phyloP scores from a whole-genome alignment of 2,329 filamentous ascomycete genomes.

The Pseudovirgaria hyperparasitica region DNA sequence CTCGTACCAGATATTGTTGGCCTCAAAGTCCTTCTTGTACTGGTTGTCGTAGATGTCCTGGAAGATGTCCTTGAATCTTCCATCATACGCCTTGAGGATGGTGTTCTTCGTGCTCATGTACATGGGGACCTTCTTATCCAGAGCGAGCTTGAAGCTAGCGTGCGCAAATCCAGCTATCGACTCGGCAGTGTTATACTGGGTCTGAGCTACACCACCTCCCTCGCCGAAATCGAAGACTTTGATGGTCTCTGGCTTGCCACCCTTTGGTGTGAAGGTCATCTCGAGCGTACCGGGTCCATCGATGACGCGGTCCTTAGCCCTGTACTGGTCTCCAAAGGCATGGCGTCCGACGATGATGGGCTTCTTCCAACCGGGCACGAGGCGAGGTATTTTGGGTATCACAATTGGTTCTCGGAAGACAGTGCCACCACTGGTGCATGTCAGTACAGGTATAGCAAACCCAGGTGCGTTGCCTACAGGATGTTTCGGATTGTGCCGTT shows the following conservation, averaged over 20 bases:
- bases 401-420: slow-evolving; percentile 99
- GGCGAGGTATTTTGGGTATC: slow-evolving; percentile 80
- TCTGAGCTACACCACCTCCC: slow-evolving; percentile 78
- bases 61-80: slow-evolving; percentile 99
- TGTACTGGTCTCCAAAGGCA: slow-evolving; percentile 97
- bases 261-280: slow-evolving; percentile 84
- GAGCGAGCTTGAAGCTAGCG: slow-evolving; percentile 88
- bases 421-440: slow-evolving; percentile 56
- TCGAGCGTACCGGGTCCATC: slow-evolving; percentile 74
- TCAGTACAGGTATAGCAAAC: slow-evolving; percentile 7
- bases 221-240: slow-evolving; percentile 84
- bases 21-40: slow-evolving; percentile 83
- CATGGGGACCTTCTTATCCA: slow-evolving; percentile 77
- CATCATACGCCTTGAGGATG: slow-evolving; percentile 97
- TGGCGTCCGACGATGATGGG: slow-evolving; percentile 98
- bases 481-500: slow-evolving; percentile 73
- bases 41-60: slow-evolving; percentile 83
- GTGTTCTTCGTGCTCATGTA: slow-evolving; percentile 99
- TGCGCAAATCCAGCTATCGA: slow-evolving; percentile 92
- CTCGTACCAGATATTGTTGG: slow-evolving; percentile 96
- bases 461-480: slow-evolving; percentile 30
- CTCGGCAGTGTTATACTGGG: slow-evolving; percentile 97
- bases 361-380: slow-evolving; percentile 96
- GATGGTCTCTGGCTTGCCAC: slow-evolving; percentile 70
- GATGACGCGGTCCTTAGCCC: slow-evolving; percentile 82